Conservation (phyloP, 495 filamentous ascomycete genomes). For the Lepraria neglecta region DNA sequence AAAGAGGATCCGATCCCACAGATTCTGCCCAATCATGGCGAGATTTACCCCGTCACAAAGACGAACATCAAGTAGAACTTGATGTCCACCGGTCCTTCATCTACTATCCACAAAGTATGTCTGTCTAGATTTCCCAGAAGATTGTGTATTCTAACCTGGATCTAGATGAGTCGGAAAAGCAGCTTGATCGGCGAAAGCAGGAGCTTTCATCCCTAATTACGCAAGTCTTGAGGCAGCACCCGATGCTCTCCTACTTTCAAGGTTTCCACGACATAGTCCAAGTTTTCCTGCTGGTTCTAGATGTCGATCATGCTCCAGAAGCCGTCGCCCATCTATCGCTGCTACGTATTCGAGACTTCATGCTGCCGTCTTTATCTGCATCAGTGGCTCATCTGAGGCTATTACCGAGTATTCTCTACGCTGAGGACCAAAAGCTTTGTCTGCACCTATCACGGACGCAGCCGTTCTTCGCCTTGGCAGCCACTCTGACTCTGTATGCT, state of each 20-base stretch:
- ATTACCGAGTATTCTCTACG: slow-evolving; percentile 70
- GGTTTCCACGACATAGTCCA: slow-evolving; percentile 98
- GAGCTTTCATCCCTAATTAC: slow-evolving; percentile 72
- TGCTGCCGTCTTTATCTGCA: slow-evolving; percentile 83
- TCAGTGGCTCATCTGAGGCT: slow-evolving; percentile 76
- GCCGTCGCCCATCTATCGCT: slow-evolving; percentile 75
- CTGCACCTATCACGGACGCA: slow-evolving; percentile 67
- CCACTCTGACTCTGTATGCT: slow-evolving; percentile 89
- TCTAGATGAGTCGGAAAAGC: slow-evolving; percentile 42
- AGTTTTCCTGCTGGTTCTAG: slow-evolving; percentile 84
- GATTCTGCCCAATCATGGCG: slow-evolving; percentile 41
- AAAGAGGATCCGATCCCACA: slow-evolving; percentile 19
- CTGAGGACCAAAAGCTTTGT: slow-evolving; percentile 59
- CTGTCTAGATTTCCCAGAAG: slow-evolving; percentile 16
- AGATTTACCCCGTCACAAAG: slow-evolving; percentile 59
- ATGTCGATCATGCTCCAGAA: slow-evolving; percentile 43
- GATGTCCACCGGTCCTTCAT: slow-evolving; percentile 96
- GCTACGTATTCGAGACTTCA: slow-evolving; percentile 90
- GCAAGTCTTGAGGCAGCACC: slow-evolving; percentile 68
- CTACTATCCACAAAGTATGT: slow-evolving; percentile 78
- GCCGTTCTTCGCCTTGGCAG: slow-evolving; percentile 86
- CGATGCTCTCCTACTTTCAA: slow-evolving; percentile 92
- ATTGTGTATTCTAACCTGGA: slow-evolving; percentile 23
- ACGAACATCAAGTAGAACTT: slow-evolving; percentile 81
- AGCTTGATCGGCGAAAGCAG: slow-evolving; percentile 57